Base-by-base conservation (phyloP, 208 protist species). In the Wallacemonas sp. region DNA sequence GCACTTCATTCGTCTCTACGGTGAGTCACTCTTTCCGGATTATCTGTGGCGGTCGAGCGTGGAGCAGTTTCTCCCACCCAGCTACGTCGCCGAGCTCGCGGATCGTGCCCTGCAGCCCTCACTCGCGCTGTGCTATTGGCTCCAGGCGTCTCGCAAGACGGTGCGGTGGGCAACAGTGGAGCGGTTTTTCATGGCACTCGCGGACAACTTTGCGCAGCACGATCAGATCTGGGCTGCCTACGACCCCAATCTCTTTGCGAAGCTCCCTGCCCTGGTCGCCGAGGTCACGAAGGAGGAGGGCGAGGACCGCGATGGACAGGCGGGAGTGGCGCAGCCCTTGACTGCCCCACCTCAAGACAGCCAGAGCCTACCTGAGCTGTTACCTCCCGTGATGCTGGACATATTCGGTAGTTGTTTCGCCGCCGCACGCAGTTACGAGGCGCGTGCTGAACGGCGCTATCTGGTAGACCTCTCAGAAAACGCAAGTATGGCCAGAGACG, bases 1-100 rank as follows among this genome's bases (percentile, higher is more conserved):
- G 5, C 86, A 95, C 46, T 64, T 77, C 12, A 58, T 95, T 15
- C 82, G 80, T 26, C 46, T 91, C 1, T 84, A 85, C 66, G 71
- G 74, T 31, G 72, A 66, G 5, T 67, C 67, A 1, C 68, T 95
- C 27, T 91, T 93, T 55, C 69, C 79, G 0, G 63, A 51, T 5
- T 54, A 77, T 38, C 67, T 91, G 30, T 68, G 71, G 42, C 26
- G 44, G 59, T 30, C 54, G 28, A 66, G 88, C 62, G 59, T 82
- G 9, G 70, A 86, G 28, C 62, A 66, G 19, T 78, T 80, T 66
- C 71, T 92, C 33, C 76, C 85, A 9, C 42, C 78, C 30, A 59
- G 47, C 45, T 44, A 72, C n/a, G 70, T 77, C 6, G 70, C 71
- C 2, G 66, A 76, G 6, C 72, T 92, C 15, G 79, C 82, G 12